phyloP scores from a whole-genome alignment of 306 rosid species.

The Acacia confusa region DNA sequence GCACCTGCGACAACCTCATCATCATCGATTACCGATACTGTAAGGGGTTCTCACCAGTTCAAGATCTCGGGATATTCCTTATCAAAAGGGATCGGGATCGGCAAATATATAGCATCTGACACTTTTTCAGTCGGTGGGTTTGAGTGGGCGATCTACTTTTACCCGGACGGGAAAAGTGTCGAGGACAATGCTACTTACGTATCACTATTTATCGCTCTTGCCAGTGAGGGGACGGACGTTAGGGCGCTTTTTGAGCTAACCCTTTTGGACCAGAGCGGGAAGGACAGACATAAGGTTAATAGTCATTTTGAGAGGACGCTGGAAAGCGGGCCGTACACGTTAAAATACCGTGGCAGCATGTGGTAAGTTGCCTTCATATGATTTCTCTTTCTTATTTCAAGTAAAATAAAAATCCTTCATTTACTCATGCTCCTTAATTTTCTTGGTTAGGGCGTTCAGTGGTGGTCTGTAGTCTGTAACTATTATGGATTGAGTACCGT shows the following conservation, averaged over 20 bases:
- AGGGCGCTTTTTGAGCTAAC: slow-evolving; percentile 85
- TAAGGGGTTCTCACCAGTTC: slow-evolving; percentile 78
- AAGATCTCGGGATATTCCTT: slow-evolving; percentile 74
- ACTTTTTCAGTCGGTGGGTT: slow-evolving; percentile 82
- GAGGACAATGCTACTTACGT: slow-evolving; percentile 83
- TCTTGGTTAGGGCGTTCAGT: background rate
- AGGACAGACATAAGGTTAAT: slow-evolving; percentile 87
- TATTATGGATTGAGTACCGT: background rate
- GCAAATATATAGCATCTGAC: slow-evolving; percentile 74
- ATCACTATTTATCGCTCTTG: slow-evolving; percentile 86
- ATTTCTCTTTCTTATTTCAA: background rate
- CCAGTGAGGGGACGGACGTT: slow-evolving; percentile 87
- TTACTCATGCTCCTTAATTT: background rate
- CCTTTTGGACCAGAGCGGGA: slow-evolving; percentile 93
- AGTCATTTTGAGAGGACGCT: slow-evolving; percentile 86
- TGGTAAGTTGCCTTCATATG: slow-evolving; percentile 51
- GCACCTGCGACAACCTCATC: slow-evolving; percentile 62
- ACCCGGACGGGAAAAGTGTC: slow-evolving; percentile 84
- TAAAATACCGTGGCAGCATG: slow-evolving; percentile 94
- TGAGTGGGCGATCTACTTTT: slow-evolving; percentile 88
- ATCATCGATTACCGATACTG: slow-evolving; percentile 68
- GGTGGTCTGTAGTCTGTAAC: background rate
- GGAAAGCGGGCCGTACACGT: slow-evolving; percentile 86
- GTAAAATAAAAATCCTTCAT: background rate
- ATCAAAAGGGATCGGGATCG: slow-evolving; percentile 77